Base-by-base conservation (phyloP, 2,329 filamentous ascomycete species). In the Pseudonectria foliicola region DNA sequence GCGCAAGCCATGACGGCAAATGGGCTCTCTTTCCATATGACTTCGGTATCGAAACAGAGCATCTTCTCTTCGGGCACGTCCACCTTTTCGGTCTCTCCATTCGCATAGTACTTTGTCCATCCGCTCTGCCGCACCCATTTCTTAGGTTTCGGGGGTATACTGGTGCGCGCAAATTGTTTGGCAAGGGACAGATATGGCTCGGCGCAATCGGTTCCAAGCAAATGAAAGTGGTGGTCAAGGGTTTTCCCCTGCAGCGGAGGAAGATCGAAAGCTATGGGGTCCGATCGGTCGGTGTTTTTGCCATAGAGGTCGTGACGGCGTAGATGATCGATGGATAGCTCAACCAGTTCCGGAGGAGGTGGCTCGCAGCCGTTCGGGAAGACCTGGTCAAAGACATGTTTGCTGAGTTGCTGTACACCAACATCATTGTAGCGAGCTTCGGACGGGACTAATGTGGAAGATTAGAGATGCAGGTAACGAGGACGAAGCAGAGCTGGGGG, bases 1-100 rank as follows among this genome's bases (percentile, higher is more conserved):
- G 93, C 92, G 56, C 90, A 96, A 14, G 93, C 92, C 87, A 98
- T 96, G 38, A 95, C 87, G 1, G 93, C 88, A 59, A 87, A 98
- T 0, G 84, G 81, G 46, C 82, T 90, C 55, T 92, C 79, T 57
- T 93, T 94, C 75, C 82, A 98, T 82, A 98, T 81, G 30, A 95
- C 89, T 61, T 98, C 92, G 1, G 89, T 94, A 61, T 98, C 92
- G 50, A 98, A 98, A 25, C 84, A 89, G 35, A 96, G 67, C 71
- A 90, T 81, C 4, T 75, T 65, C 55, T 92, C 89, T 41, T 90
- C 71, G 0, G 93, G 92, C 8, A 79, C 77, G 42, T 82, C 78
- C 4, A 95, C 77, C 3, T 70, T 59, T 55, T 92, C 84, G 12
- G 71, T 73, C 10, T 66, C 70, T 14, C 86, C 88, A 57, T 94